Base-by-base conservation (phyloP, 2,329 filamentous ascomycete genomes). In the Lecanicillium sp. region DNA sequence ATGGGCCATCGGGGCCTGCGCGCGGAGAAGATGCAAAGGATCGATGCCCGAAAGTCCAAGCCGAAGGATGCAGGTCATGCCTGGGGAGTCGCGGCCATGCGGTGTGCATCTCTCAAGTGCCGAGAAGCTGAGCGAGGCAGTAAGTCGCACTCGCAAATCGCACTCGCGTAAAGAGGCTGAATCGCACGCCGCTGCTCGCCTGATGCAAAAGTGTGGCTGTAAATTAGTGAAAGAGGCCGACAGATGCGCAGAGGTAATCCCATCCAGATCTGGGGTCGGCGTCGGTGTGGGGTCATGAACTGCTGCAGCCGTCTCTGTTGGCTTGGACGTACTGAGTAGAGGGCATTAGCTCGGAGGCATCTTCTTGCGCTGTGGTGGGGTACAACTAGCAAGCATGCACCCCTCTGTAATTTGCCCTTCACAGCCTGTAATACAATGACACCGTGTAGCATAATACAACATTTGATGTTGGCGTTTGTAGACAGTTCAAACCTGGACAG, bases 331-430 rank as follows among this genome's bases (percentile, higher is more conserved):
- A 35, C 14, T 20, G 24, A 26, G 15, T 8, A 27, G 19, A 40
- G 44, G 36, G 44, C 36, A 41, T 35, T 33, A 40, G 36, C 37
- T 47, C 27, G 44, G 44, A 40, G 44, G 14, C 29, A 32, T 46
- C 19, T 30, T 15, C n/a, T 32, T 10, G 11, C 44, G 38, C 20
- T 35, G 44, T 40, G n/a, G n/a, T n/a, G 44, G 43, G 37, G 44
- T 41, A 33, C 5, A 39, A 23, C 24, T 23, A 35, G 27, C 15
- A 17, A 37, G 36, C 26, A 30, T 21, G 20, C 20, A 29, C 33
- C 36, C 27, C 29, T 33, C 21, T 5, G 29, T 47, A 33, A 41
- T 35, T 35, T 48, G 21, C 37, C 17, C 14, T 36, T 24, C 9
- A 27, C 5, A 14, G 11, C 20, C 24, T 23, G 21, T 36, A 10